Base-by-base conservation (phyloP, 306 rosid genomes). In the Vachellia pachyceras region DNA sequence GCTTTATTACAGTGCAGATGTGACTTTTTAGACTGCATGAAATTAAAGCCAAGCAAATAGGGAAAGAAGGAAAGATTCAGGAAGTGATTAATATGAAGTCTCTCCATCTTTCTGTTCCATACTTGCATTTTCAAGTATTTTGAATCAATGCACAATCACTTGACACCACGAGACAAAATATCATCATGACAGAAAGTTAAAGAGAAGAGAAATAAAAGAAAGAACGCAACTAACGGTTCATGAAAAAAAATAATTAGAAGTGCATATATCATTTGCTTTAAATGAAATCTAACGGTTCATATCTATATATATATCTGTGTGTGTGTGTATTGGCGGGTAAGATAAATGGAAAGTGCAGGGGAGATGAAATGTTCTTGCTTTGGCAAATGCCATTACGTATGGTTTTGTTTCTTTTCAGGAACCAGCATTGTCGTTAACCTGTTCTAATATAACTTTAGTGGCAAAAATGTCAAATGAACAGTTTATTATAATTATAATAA, bases 371-470 rank as follows among this genome's bases (percentile, higher is more conserved):
- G 9, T 8, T 8, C 63, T 20, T 55, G 13, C 17, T 0, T 47
- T 29, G 9, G n/a, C 47, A n/a, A 50, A 50, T 49, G 46, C 7
- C 42, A 72, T 72, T 17, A 36, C 33, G 5, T 17, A 52, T 6
- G 8, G 23, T 47, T 71, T 12, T 25, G 42, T 25, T 70, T 44
- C 23, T 46, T 46, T 9, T 52, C 25, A 18, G 41, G 14, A 41
- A 25, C 65, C 36, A 73, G 55, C 47, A 36, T 35, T 8, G 77
- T 50, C 47, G n/a, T 35, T 73, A 52, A 17, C 66, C 46, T 50
- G n/a, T 73, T 50, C 0, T 17, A 18, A 50, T 52, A 22, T 11
- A 52, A 72, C 14, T 35, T 49, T 5, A 35, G n/a, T n/a, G n/a
- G 11, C 45, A 1, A 17, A 73, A 25, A 49, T 49, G 39, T 49